Conservation (phyloP, 1,284 basidiomycete species). For the Polyporus tsugae region DNA sequence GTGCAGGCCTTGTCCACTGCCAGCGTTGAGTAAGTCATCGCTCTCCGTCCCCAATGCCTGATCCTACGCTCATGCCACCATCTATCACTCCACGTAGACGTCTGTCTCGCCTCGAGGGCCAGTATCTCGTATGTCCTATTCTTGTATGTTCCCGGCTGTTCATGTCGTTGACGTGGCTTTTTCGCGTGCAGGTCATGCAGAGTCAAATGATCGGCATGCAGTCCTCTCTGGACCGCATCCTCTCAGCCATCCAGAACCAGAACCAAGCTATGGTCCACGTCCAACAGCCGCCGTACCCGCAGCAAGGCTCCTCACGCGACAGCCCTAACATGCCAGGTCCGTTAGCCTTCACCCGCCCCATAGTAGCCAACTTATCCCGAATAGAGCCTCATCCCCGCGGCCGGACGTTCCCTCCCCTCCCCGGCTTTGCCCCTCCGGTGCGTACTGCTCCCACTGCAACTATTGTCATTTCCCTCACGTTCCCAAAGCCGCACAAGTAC, state of each 20-base stretch:
- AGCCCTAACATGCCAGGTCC: slow-evolving; percentile 36
- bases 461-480: slow-evolving; percentile 28
- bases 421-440: slow-evolving; percentile 90
- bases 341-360: slow-evolving; percentile 36
- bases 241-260: slow-evolving; percentile 70
- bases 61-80: slow-evolving; percentile 31
- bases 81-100: slow-evolving; percentile 56
- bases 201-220: slow-evolving; percentile 93
- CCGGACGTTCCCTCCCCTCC: slow-evolving; percentile 77
- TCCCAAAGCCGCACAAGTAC: slow-evolving; percentile 70
- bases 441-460: slow-evolving; percentile 39
- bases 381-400: slow-evolving; percentile 36
- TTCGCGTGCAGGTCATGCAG: slow-evolving; percentile 74
- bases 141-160: slow-evolving; percentile 9
- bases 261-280: slow-evolving; percentile 35
- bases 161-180: background rate
- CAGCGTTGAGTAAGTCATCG: slow-evolving; percentile 81
- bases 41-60: slow-evolving; percentile 8
- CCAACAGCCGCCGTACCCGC: slow-evolving; percentile 22
- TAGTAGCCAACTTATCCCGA: slow-evolving; percentile 39
- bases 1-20: slow-evolving; percentile 64
- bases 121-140: slow-evolving; percentile 69
- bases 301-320: slow-evolving; percentile 35
- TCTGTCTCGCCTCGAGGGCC: slow-evolving; percentile 82
- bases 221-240: slow-evolving; percentile 82